Base-by-base conservation (phyloP, 2,329 filamentous ascomycete species). In the Cladobotryum protrusum region DNA sequence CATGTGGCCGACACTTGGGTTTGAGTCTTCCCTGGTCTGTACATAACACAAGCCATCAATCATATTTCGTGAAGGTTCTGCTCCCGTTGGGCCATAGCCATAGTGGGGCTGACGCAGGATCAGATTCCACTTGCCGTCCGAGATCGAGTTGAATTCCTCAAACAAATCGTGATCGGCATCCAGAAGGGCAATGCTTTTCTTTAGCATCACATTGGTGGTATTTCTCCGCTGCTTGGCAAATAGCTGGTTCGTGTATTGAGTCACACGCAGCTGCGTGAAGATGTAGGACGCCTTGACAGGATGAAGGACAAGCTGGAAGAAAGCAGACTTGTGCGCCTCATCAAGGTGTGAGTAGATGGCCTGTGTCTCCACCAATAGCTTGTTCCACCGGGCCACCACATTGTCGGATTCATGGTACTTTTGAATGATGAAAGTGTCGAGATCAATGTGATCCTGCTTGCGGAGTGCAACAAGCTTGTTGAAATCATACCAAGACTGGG, bases 261-360 rank as follows among this genome's bases (percentile, higher is more conserved):
- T 71, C 12, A 76, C 70, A 47, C 71, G 72, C 29, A 76, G 72
- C 37, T 74, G 69, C 15, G 74, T 72, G 51, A 77, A 76, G 34
- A 77, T 76, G n/a, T 74, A 71, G 2, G 74, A 79, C 3, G 81
- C 79, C 34, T 77, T 74, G 43, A 79, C 73, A 0, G 82, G 81
- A 48, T 85, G 79, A 5, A 82, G 69, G 8, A 85, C 71, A 51
- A 81, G 74, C 56, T 86, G 73, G 61, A 82, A 85, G 56, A 81
- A 79, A 0, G 79, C 72, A 1, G 79, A 68, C 49, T 75, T 73
- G 7, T 72, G 67, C 1, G 68, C 67, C 0, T 63, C 57, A 0
- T 70, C 61, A 1, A 82, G 61, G 2, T 63, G 62, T 14, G 72
- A 62, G 43, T 76, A 70, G 0, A 82, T 63, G 0, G 60, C 61